Evolutionary conservation across 495 filamentous ascomycete species (phyloP), one percentile per base, ranked within the genome.

Genomic region (Neurospora sublineolata): DNA sequence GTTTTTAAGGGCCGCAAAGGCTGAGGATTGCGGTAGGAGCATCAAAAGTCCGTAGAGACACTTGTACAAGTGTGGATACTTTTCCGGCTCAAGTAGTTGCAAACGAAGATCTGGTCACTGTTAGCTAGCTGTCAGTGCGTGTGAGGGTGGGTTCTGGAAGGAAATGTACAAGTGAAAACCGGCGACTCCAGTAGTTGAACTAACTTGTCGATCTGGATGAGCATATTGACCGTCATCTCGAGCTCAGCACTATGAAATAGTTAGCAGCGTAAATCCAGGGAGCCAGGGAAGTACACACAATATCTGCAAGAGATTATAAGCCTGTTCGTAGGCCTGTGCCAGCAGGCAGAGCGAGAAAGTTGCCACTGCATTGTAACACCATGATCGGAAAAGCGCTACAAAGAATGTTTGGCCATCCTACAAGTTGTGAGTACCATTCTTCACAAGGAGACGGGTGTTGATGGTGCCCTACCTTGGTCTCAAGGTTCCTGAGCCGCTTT

Each of bases 191-290:
- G 87, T 4, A 99, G 88, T 81, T 99, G 96, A 16, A 99, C 96
- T 44, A 99, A 86, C 79, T 99, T 99, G 81, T 99, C 96, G 77
- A 99, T 97, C 79, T 99, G 96, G 69, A 99, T 98, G 70, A 99
- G 88, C 83, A 97, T 95, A 73, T 95, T 97, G 74, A 99, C 94
- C 0, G 95, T 98, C 92, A 98, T 98, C 82, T 99, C 96, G 36
- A 99, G 87, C 73, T 99, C 96, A 69, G 93, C 96, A 80, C 93
- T 97, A 74, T 11, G 27, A 69, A 14, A 20, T 9, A 40, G 68
- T 77, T 69, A 77, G 76, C 72, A 70, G 4, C 33, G 37, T 41
- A 67, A 20, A 70, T 14, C 6, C 46, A 3, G 3, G 33, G 4
- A 37, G 20, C 23, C 20, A 70, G 4, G 41, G 20, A 9, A 33